These are phyloP conservation scores for Suillus brevipes DNA, from an alignment of 768 basidiomycete species.

Conservation along the genomic window DNA sequence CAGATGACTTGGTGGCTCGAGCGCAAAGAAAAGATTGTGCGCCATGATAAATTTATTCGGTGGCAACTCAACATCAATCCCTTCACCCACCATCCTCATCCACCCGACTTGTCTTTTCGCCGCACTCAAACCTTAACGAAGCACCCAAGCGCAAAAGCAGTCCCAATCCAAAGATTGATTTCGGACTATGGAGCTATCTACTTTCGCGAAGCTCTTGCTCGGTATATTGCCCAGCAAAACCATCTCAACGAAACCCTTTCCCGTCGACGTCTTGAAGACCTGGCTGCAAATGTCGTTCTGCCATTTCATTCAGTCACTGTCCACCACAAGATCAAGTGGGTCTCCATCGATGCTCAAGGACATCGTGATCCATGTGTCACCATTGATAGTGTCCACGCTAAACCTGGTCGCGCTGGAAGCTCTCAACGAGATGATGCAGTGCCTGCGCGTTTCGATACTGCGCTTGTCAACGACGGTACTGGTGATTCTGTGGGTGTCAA, in stretches of 20 bases:
- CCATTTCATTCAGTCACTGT: neutral
- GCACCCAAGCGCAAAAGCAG: neutral
- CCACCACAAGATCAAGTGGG: neutral
- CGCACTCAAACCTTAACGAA: no score
- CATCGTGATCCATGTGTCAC: neutral
- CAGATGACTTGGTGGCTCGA: neutral
- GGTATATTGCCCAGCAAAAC: no score
- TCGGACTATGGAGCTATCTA: neutral
- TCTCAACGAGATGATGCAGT: no score
- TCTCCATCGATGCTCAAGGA: neutral
- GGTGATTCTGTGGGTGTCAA: no score
- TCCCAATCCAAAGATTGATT: neutral
- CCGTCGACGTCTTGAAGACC: neutral
- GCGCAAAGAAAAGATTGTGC: neutral
- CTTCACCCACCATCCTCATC: neutral
- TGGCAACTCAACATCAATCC: neutral
- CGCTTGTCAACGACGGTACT: no score
- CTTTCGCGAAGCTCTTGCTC: no score
- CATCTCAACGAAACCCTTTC: neutral
- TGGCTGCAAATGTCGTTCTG: neutral
- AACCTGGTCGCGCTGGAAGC: neutral
- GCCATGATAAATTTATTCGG: no score
- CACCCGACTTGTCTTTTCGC: no score
- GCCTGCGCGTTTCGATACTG: conserved; percentile 6
- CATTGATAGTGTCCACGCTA: neutral